Percentiles rank a stretch among this genome's conserved stretches.
Conservation (phyloP, 2,329 filamentous ascomycete species). For the Hypoxylon sp. region DNA sequence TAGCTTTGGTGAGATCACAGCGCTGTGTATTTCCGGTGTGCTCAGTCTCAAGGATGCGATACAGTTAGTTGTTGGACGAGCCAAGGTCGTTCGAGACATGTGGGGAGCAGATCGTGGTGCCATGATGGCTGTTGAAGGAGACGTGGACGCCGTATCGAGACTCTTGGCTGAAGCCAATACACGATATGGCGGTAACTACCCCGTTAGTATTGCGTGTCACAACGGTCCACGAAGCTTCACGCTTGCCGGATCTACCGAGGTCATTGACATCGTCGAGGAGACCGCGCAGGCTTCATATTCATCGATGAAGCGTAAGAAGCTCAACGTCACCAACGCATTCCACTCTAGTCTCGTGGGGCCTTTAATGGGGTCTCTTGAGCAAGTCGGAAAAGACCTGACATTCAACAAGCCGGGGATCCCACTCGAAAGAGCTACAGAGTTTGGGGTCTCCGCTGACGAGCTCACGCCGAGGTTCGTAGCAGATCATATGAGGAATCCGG, state of each 20-base stretch:
- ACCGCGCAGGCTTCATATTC: conserved; percentile 2
- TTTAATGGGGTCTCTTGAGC: conserved; percentile 44
- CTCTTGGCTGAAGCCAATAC: conserved; percentile 40
- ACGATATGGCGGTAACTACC: background rate
- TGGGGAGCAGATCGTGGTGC: conserved; percentile 57
- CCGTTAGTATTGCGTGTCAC: conserved; percentile 61
- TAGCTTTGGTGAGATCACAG: conserved; percentile 61
- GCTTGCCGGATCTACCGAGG: conserved; percentile 56
- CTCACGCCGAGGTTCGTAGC: conserved; percentile 45
- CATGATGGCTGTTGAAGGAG: conserved; percentile 59
- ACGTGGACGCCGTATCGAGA: conserved; percentile 46
- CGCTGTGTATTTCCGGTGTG: conserved; percentile 56
- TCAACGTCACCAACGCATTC: conserved; percentile 64
- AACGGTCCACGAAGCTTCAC: conserved; percentile 62
- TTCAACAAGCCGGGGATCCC: conserved; percentile 56
- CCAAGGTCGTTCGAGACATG: conserved; percentile 50
- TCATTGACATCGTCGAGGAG: conserved; percentile 52
- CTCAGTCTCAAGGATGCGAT: conserved; percentile 54
- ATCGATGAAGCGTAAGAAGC: conserved; percentile 54
- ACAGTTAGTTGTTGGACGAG: conserved; percentile 51
- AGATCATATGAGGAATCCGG: conserved; percentile 60
- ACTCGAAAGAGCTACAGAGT: conserved; percentile 50
- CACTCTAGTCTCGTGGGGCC: conserved; percentile 61
- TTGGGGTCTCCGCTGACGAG: background rate
- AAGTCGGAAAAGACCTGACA: conserved; percentile 48